Base-by-base conservation (phyloP, 1,284 basidiomycete genomes). In the Tremellales sp. region DNA sequence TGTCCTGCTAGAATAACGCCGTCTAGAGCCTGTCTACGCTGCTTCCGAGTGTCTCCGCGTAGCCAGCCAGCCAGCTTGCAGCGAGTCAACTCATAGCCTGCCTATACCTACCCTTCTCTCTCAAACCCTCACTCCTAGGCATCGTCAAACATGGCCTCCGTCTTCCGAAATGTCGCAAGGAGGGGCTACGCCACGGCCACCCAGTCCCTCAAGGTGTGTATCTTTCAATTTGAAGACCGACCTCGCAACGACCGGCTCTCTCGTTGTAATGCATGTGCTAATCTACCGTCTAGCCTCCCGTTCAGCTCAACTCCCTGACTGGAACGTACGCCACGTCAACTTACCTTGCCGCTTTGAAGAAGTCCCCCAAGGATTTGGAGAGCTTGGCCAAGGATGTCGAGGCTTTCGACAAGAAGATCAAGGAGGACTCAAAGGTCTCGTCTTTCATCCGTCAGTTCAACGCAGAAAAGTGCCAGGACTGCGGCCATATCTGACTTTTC, bases 281-380 rank as follows among this genome's bases (percentile, higher is more conserved):
- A n/a, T n/a, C n/a, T 12, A n/a, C 13, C 29, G 13, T 26, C n/a
- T 57, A 76, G 74, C 62, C 72, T 36, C 73, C 74, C 43, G 49
- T 76, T 57, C 71, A 73, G 67, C 73, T 76, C 65, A 74, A 74
- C 67, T 73, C 73, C 43, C 68, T 76, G 41, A 68, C 73, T 45
- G 74, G 74, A 73, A 97, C 97, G 77, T 98, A 99, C 77, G 94
- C 96, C 57, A 86, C 88, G 53, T 94, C 96, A 24, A 82, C 89
- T 58, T 99, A 89, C 78, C 83, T 85, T 47, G 94, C 94, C 48
- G 92, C 96, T 17, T 83, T 92, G 68, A 80, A 84, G 66, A 87
- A 91, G 78, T 88, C 86, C 3, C 82, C 87, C 51, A 64, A 71
- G 57, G 70, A 73, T 42, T 65, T 75, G 33, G 82, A 83, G 68